These are phyloP conservation scores for Lentinula sp. DNA, from an alignment of 768 basidiomycete genomes.

Conservation along the genomic window DNA sequence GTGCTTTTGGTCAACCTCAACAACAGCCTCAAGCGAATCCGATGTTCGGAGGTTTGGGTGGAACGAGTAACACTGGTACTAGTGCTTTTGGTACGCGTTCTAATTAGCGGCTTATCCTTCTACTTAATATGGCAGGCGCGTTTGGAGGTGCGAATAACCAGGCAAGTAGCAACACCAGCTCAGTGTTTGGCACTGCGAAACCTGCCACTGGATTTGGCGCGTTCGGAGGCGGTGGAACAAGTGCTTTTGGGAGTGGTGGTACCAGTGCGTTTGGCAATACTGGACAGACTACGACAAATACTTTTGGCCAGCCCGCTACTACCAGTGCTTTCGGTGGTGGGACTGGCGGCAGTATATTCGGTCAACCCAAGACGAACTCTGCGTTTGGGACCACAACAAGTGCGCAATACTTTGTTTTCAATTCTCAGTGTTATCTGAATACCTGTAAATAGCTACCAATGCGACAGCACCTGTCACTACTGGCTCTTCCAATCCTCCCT, in stretches of 20 bases:
- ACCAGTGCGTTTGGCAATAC: constrained; percentile 11
- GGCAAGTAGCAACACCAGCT: constrained; percentile 12
- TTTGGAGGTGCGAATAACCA: constrained; percentile 25
- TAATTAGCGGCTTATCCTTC: constrained; percentile 10
- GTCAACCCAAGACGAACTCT: constrained; percentile 10
- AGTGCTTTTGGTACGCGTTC: constrained; percentile 39
- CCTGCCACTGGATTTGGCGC: constrained; percentile 29
- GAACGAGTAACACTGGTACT: constrained; percentile 22
- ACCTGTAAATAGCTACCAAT: constrained; percentile 28
- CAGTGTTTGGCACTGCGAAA: constrained; percentile 28
- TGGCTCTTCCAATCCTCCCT: constrained; percentile 66
- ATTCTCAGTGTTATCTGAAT: neutral
- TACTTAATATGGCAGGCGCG: constrained; percentile 30
- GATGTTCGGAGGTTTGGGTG: constrained; percentile 67
- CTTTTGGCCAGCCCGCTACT: constrained; percentile 2
- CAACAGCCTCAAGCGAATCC: constrained; percentile 64
- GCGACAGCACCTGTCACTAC: constrained; percentile 48
- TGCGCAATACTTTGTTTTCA: neutral
- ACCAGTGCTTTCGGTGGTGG: constrained; percentile 5
- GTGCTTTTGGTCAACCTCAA: constrained; percentile 53
- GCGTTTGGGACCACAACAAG: constrained; percentile 3
- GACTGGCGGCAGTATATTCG: constrained; percentile 29
- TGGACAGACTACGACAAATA: constrained; percentile 1
- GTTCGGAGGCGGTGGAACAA: constrained; percentile 23
- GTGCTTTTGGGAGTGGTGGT: constrained; percentile 10